Conservation (phyloP, 169 alveolate species). For the Plasmodium cynomolgi region DNA sequence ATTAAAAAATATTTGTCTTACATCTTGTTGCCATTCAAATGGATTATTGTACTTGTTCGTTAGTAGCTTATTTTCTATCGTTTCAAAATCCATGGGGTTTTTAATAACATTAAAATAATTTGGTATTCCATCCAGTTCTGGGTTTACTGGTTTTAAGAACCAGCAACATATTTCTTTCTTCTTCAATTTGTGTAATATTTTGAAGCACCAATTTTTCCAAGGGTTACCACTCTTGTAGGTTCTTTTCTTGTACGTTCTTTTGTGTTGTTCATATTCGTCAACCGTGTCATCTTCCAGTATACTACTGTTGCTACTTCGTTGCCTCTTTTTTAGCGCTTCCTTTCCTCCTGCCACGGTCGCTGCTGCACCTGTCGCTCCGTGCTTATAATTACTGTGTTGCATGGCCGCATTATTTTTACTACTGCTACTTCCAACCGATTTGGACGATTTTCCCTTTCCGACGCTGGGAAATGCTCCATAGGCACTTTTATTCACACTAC, state of each 20-base stretch:
- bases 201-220: constrained; percentile 77
- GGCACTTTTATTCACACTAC: constrained; percentile 8
- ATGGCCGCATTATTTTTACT: background rate
- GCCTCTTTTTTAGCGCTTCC: constrained; percentile 17
- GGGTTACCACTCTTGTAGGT: constrained; percentile 64
- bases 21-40: constrained; percentile 92
- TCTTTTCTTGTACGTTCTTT: constrained; percentile 68
- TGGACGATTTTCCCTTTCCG: constrained; percentile 49
- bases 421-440: background rate
- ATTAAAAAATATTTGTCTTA: constrained; percentile 90
- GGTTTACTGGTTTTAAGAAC: constrained; percentile 94
- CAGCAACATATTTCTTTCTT: constrained; percentile 79
- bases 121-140: constrained; percentile 91
- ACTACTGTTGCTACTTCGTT: constrained; percentile 36
- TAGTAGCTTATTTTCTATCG: constrained; percentile 81
- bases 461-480: constrained; percentile 5
- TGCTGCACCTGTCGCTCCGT: background rate
- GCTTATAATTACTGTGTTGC: constrained; percentile 1
- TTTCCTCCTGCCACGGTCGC: constrained; percentile 11
- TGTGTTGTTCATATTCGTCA: constrained; percentile 68
- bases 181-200: constrained; percentile 80
- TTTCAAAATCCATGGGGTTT: constrained; percentile 87
- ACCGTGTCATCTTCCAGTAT: constrained; percentile 40
- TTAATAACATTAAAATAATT: constrained; percentile 84
- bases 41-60: constrained; percentile 88